phyloP scores from a whole-genome alignment of 1,284 basidiomycete genomes.

The Anthracocystis panici-leucophaei region DNA sequence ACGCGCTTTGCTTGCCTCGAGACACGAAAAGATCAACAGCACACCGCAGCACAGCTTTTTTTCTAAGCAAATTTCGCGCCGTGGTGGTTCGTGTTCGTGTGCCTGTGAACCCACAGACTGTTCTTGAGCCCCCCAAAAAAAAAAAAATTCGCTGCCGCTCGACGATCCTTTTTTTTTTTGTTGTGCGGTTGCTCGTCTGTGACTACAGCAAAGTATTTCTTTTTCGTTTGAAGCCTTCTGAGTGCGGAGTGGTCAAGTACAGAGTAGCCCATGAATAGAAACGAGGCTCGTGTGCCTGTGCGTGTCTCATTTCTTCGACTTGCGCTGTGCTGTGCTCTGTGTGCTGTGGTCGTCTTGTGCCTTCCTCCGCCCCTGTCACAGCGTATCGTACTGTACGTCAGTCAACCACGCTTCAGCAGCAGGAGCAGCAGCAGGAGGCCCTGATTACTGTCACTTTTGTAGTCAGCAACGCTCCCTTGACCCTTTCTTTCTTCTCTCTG shows the following conservation, averaged over 20 bases:
- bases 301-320: too few relatives aligned
- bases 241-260: background rate
- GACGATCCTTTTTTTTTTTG: slow-evolving; percentile 23
- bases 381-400: too few relatives aligned
- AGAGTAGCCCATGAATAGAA: background rate
- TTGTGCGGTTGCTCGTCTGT: background rate
- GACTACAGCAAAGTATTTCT: slow-evolving; percentile 6
- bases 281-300: background rate
- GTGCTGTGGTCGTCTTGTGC: too few relatives aligned
- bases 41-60: slow-evolving; percentile 5
- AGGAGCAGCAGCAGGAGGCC: too few relatives aligned
- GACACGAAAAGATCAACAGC: background rate
- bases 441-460: too few relatives aligned
- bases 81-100: too few relatives aligned
- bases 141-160: slow-evolving; percentile 26
- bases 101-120: background rate
- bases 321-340: too few relatives aligned
- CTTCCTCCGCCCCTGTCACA: too few relatives aligned
- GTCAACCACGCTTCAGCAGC: too few relatives aligned
- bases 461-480: background rate
- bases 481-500: background rate
- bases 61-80: background rate
- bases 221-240: background rate
- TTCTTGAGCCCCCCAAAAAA: background rate
- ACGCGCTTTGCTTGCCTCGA: slow-evolving; percentile 11